Evolutionary conservation across 768 basidiomycete genomes (phyloP).

Genomic region (Termitomyces sp.): DNA sequence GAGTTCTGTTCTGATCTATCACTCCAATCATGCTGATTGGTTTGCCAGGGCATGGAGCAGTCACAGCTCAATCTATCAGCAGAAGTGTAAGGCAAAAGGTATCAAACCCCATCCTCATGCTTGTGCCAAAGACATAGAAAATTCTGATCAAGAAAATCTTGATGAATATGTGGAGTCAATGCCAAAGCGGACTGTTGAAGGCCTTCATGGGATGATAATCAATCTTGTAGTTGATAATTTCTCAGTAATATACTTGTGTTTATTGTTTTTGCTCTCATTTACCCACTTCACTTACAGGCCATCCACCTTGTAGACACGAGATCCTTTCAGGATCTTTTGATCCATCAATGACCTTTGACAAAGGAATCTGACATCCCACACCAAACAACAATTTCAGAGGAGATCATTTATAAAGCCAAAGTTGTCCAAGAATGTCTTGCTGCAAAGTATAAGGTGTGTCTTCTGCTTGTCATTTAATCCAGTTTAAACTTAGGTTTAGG

Average conservation of each 20-base stretch:
- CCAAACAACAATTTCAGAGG: no score
- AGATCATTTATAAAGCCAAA: conserved; percentile 10
- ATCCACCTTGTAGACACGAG: conserved; percentile 6
- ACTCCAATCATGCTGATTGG: background rate
- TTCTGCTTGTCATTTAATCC: background rate
- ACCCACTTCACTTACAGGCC: background rate
- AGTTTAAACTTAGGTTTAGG: conserved; percentile 1
- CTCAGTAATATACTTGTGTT: background rate
- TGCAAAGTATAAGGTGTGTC: conserved; percentile 4
- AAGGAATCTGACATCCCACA: conserved; percentile 13
- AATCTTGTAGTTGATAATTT: no score
- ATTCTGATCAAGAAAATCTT: conserved; percentile 3
- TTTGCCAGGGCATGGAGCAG: background rate
- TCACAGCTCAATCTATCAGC: background rate
- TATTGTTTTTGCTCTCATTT: background rate
- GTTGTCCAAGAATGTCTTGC: background rate
- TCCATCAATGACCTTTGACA: conserved; percentile 7
- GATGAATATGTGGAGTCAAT: conserved; percentile 7
- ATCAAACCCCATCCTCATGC: background rate
- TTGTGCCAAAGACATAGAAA: background rate
- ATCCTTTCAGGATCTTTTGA: conserved; percentile 6
- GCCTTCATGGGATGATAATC: no score
- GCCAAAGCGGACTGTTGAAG: no score
- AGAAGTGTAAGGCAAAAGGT: background rate
- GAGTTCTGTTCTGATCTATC: background rate